Percentiles rank a stretch among this genome's conserved stretches.
These are phyloP conservation scores for Pseudomonodictys pantanalensis DNA, from an alignment of 495 filamentous ascomycete genomes.

Conservation along the genomic window DNA sequence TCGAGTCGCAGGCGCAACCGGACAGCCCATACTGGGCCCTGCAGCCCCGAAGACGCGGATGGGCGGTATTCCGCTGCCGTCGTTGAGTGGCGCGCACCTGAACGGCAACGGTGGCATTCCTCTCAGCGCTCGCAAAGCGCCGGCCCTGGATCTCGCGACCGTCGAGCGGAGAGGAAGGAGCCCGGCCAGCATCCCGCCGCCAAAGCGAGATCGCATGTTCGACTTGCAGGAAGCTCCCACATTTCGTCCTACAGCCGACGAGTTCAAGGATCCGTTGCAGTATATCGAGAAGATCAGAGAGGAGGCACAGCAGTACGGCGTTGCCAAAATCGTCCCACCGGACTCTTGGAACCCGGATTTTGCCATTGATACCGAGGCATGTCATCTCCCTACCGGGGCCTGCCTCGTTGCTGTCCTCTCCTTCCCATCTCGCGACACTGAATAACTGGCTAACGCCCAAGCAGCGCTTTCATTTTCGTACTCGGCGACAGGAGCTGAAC, in stretches of 20 bases:
- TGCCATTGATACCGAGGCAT: conserved; percentile 94
- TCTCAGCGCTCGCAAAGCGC: conserved; percentile 65
- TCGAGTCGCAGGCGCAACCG: conserved; percentile 20
- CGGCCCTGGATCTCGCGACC: conserved; percentile 78
- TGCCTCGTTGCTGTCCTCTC: too few relatives aligned
- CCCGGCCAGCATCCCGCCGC: conserved; percentile 68
- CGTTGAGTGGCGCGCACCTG: conserved; percentile 27
- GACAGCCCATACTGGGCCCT: conserved; percentile 22
- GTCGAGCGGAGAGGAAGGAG: conserved; percentile 87
- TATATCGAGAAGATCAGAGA: conserved; percentile 87
- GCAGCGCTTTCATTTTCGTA: conserved; percentile 96
- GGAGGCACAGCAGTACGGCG: conserved; percentile 80
- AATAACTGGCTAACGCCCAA: conserved; percentile 30
- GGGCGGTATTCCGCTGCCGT: conserved; percentile 8
- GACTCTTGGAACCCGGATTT: conserved; percentile 92
- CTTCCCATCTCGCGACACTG: not conserved
- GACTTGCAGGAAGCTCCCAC: conserved; percentile 88
- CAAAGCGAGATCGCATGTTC: conserved; percentile 73
- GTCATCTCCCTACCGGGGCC: conserved; percentile 33
- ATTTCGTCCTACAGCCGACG: conserved; percentile 84
- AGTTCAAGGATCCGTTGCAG: conserved; percentile 89
- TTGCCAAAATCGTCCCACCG: conserved; percentile 93
- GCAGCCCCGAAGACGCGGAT: conserved; percentile 25
- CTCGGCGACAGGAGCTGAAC: conserved; percentile 94
- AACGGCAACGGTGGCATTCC: conserved; percentile 44